Evolutionary conservation across 176 grass and related monocot species (phyloP).

Genomic region (Carex scoparia): DNA sequence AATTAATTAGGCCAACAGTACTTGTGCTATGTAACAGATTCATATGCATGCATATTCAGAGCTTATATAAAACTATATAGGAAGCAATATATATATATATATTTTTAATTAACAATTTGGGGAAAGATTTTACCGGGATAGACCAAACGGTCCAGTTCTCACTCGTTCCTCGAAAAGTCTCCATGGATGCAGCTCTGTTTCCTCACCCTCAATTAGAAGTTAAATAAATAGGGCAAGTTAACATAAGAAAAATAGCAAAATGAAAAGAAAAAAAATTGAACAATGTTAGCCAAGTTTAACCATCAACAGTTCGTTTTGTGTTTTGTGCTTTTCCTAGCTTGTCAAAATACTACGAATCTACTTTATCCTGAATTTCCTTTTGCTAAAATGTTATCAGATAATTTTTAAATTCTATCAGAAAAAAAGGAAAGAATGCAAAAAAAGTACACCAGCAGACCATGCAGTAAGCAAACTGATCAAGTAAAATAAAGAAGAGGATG

Average conservation of each 20-base stretch:
- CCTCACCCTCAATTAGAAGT: conserved; percentile 26
- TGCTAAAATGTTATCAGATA: too few species aligned
- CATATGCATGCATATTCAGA: not conserved
- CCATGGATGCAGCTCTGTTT: conserved; percentile 23
- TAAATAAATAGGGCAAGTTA: not conserved
- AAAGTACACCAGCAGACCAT: not conserved
- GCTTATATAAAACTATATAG: not conserved
- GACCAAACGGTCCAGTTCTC: conserved; percentile 37
- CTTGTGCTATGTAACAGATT: not conserved
- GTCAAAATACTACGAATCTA: not conserved
- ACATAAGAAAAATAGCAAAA: not conserved
- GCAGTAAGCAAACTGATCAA: not conserved
- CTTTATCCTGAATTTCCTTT: not conserved
- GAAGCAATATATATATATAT: not conserved
- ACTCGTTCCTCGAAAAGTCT: conserved; percentile 45
- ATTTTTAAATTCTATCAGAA: not conserved
- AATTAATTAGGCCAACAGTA: not conserved
- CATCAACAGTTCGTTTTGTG: not conserved
- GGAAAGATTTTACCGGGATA: conserved; percentile 25
- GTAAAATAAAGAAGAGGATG: not conserved
- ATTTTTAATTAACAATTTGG: not conserved
- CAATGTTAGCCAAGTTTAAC: not conserved
- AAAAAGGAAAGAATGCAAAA: not conserved
- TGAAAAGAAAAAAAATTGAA: not conserved
- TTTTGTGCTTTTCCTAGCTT: too few species aligned